Evolutionary conservation across 2,329 filamentous ascomycete species (phyloP), one percentile per base, ranked within the genome.

Genomic region (Fusarium virguliforme): DNA sequence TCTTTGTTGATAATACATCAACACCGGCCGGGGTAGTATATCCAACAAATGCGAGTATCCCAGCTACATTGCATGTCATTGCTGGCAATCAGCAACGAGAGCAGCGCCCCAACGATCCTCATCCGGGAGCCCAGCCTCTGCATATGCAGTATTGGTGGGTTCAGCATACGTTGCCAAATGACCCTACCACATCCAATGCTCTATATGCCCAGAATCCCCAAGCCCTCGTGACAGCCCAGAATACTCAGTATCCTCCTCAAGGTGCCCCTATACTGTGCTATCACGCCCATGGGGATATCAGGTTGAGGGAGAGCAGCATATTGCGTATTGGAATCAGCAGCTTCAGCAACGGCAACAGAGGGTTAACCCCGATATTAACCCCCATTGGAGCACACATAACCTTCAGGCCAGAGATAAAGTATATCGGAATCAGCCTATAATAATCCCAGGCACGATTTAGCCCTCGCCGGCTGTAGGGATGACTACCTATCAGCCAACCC

Each of bases 381-480:
- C 54, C 26, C 13, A 8, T 13, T 57, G 54, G 54, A 43, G 22
- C n/a, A 18, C 22, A 41, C 5, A 32, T 12, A 26, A 41, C 26
- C 37, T 57, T 32, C 37, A 34, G 35, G 13, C 15, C 32, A 41
- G 8, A 6, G 54, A 57, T 57, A 2, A 41, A 15, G 2, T 15
- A 32, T 57, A 57, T 43, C 35, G 54, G 18, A 28, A 57, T 34
- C 22, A 30, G 54, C 18, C 6, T 30, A 2, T 30, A 30, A 18
- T 26, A 8, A 13, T 57, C 26, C 37, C 54, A 15, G 54, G 35
- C 54, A 57, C 37, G 54, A 41, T 4, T 41, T 57, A 24, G 54
- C 54, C 54, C 10, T 41, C 37, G 15, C 35, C 54, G 22, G 54
- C 54, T 57, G 35, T 57, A 43, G 54, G 54, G 24, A 57, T 57